Percentiles rank a stretch among this genome's conserved stretches.
These are phyloP conservation scores for Tubosaeta sp. DNA, from an alignment of 768 basidiomycete species.

Conservation along the genomic window DNA sequence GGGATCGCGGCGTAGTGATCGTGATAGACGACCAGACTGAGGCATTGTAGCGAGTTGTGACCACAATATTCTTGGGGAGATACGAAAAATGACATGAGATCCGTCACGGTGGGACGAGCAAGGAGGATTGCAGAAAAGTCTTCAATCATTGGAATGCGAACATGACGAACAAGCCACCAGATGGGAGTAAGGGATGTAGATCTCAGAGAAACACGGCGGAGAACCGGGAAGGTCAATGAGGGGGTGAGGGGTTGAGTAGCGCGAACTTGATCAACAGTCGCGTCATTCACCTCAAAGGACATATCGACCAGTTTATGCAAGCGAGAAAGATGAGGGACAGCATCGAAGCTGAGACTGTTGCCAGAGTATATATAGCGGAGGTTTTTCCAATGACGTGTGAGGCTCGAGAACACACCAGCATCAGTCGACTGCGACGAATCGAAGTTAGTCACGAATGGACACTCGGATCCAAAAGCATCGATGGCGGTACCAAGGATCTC, in stretches of 20 bases:
- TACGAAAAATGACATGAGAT: slow-evolving; percentile 5
- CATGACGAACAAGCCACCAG: neutral
- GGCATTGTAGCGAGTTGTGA: neutral
- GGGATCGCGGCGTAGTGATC: neutral
- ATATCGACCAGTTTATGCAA: neutral
- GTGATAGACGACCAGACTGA: neutral
- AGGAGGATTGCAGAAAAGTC: neutral
- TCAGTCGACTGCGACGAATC: neutral
- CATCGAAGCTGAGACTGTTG: neutral
- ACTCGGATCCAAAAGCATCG: neutral
- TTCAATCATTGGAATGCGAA: neutral
- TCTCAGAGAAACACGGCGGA: neutral
- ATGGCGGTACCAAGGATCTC: neutral
- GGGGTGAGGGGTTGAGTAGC: neutral
- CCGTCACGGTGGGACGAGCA: neutral
- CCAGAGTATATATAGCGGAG: neutral
- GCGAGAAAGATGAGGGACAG: slow-evolving; percentile 4
- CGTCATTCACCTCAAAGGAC: neutral
- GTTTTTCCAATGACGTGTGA: slow-evolving; percentile 9
- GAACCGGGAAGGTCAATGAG: slow-evolving; percentile 1
- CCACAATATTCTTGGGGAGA: neutral
- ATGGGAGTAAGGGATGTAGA: neutral
- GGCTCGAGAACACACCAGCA: neutral
- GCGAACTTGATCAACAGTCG: neutral
- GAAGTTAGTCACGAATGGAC: slow-evolving; percentile 1